phyloP scores from a whole-genome alignment of 2,329 filamentous ascomycete species.

The Sclerotinia spermophila region DNA sequence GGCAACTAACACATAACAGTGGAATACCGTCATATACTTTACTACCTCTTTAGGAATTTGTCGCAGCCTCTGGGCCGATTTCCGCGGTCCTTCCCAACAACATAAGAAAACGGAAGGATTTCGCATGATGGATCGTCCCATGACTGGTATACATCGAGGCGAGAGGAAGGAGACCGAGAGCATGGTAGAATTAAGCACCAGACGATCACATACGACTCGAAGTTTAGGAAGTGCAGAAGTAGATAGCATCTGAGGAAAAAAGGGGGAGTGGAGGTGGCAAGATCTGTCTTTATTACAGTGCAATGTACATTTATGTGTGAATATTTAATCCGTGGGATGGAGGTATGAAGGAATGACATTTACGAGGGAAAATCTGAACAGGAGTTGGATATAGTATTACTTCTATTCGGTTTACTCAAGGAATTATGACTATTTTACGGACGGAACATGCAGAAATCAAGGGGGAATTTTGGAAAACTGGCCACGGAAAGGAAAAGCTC shows the following conservation, averaged over 20 bases:
- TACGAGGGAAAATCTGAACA: background rate
- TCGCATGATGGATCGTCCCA: slow-evolving; percentile 5
- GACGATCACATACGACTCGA: background rate
- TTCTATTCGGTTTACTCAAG: background rate
- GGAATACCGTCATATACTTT: slow-evolving; percentile 76
- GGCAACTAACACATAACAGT: slow-evolving; percentile 37
- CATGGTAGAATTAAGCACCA: slow-evolving; percentile 10
- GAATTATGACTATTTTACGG: background rate
- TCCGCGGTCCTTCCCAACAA: background rate
- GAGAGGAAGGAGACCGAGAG: background rate
- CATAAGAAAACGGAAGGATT: background rate
- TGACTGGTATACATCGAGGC: background rate
- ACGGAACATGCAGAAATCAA: background rate
- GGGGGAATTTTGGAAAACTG: background rate
- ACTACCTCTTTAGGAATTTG: slow-evolving; percentile 54
- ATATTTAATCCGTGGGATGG: background rate
- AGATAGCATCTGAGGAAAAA: background rate
- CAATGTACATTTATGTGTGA: background rate
- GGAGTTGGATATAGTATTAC: background rate
- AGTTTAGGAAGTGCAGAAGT: background rate
- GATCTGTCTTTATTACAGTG: background rate
- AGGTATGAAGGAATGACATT: too few species aligned
- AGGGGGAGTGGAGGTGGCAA: too few species aligned
- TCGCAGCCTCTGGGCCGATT: slow-evolving; percentile 8
- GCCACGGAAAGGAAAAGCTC: background rate